These are phyloP conservation scores for Botrytis paeoniae DNA, from an alignment of 2,329 filamentous ascomycete genomes.

Conservation along the genomic window DNA sequence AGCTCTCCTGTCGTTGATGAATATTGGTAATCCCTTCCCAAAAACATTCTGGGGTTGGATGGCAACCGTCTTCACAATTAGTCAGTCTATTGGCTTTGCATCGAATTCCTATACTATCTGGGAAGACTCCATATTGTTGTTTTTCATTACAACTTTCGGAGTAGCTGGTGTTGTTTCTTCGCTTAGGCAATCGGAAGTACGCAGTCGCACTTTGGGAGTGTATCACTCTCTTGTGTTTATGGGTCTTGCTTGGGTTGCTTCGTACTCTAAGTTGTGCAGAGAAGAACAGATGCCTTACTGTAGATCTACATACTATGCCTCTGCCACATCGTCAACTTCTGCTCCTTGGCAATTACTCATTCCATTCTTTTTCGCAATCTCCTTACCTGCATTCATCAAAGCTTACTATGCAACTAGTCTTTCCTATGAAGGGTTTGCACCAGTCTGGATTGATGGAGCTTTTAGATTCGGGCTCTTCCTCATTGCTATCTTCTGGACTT, in stretches of 20 bases:
- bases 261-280: slow-evolving; percentile 86
- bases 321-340: slow-evolving; percentile 85
- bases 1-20: slow-evolving; percentile 40
- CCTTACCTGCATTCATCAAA: slow-evolving; percentile 72
- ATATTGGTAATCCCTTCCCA: slow-evolving; percentile 57
- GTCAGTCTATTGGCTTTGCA: slow-evolving; percentile 89
- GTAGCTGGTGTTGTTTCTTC: slow-evolving; percentile 71
- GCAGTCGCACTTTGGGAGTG: slow-evolving; percentile 71
- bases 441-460: slow-evolving; percentile 77
- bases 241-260: slow-evolving; percentile 73
- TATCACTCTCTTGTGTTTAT: slow-evolving; percentile 86
- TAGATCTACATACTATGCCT: slow-evolving; percentile 92
- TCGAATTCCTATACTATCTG: slow-evolving; percentile 99
- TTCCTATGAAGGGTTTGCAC: slow-evolving; percentile 83
- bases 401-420: slow-evolving; percentile 78
- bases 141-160: slow-evolving; percentile 87
- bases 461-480: slow-evolving; percentile 75
- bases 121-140: slow-evolving; percentile 92
- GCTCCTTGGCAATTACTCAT: slow-evolving; percentile 84
- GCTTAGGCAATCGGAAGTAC: slow-evolving; percentile 63
- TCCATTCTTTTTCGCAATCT: slow-evolving; percentile 68
- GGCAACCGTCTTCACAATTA: slow-evolving; percentile 74
- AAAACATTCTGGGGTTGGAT: slow-evolving; percentile 87
- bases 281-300: slow-evolving; percentile 99
- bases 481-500: slow-evolving; percentile 77